Evolutionary conservation across 2,329 filamentous ascomycete genomes (phyloP), one percentile per base, ranked within the genome.

Genomic region (Ceratocystis eucalypticola): DNA sequence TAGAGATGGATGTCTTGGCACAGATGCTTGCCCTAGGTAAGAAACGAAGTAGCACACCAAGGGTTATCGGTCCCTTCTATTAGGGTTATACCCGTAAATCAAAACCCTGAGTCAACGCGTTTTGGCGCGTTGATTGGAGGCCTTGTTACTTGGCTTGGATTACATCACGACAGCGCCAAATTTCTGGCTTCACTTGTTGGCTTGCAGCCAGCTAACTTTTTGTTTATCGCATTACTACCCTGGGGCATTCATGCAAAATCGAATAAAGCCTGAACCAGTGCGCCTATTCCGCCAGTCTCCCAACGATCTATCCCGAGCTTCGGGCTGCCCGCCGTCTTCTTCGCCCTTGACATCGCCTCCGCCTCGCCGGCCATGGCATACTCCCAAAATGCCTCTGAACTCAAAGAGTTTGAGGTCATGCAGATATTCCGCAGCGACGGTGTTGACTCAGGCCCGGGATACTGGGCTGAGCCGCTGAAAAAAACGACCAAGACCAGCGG

Each of bases 341-440:
- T 41, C 37, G 3, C 48, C 22, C 48, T 53, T 5, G 8, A 53
- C 8, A 53, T 8, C 48, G 15, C 25, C 30, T 30, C 15, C 17
- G 17, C 8, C 25, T 22, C 17, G 55, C 55, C 28, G 25, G 28
- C 55, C 50, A 59, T 65, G 63, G 33, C 63, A 22, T 20, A 44
- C 12, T 30, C 37, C 2, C 46, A 50, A 44, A 37, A 28, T 8
- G 64, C 55, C n/a, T 65, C 44, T 10, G 66, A 68, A 20, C 50
- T 46, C 37, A 61, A 62, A 33, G 66, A 78, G 3, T 78, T 77
- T 50, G 75, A 78, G 48, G 71, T 77, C 25, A 71, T 80, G 25
- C 72, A 74, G 63, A 74, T 80, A 50, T 74, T 74, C 5, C 76
- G 79, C 63, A 80, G 76, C 69, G 79, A 81, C 72, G 79, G 79